phyloP scores from a whole-genome alignment of 805 yeast genomes.

The Peterozyma toletana region DNA sequence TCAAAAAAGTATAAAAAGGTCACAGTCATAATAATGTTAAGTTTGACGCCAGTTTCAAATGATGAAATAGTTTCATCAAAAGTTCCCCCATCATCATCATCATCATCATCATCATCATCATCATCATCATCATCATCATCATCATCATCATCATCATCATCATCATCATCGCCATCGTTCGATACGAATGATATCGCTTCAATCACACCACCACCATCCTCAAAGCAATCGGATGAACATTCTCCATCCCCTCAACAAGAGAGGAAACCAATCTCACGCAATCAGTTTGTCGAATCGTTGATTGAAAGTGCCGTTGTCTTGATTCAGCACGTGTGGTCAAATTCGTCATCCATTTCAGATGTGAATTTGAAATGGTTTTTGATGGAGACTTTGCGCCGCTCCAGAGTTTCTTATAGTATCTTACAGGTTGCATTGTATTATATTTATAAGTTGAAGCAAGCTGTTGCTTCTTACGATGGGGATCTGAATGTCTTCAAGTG shows the following conservation, averaged over 20 bases:
- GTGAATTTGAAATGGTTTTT: slow-evolving; percentile 29
- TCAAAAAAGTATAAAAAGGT: no score
- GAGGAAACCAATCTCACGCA: slow-evolving; percentile 1
- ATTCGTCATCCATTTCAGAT: no score
- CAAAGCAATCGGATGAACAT: neutral
- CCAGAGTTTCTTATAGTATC: slow-evolving; percentile 53
- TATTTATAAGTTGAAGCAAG: slow-evolving; percentile 36
- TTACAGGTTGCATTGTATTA: slow-evolving; percentile 66
- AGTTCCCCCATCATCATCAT: neutral
- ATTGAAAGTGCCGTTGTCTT: slow-evolving; percentile 7
- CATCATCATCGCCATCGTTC: neutral
- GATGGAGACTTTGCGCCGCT: slow-evolving; percentile 24
- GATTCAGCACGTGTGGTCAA: slow-evolving; percentile 7
- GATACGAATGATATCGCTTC: no score
- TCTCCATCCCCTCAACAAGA: slow-evolving; percentile 1
- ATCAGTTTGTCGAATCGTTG: slow-evolving; percentile 10
- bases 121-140: neutral
- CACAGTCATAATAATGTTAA: no score
- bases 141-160: neutral
- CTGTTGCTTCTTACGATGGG: neutral
- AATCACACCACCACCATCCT: slow-evolving; percentile 8
- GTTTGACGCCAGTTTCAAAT: no score
- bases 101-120: neutral
- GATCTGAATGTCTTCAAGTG: slow-evolving; percentile 23
- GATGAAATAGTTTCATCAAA: neutral